Evolutionary conservation across 1,284 basidiomycete genomes (phyloP), one percentile per base, ranked within the genome.

Genomic region (Cryptococcus sp.): DNA sequence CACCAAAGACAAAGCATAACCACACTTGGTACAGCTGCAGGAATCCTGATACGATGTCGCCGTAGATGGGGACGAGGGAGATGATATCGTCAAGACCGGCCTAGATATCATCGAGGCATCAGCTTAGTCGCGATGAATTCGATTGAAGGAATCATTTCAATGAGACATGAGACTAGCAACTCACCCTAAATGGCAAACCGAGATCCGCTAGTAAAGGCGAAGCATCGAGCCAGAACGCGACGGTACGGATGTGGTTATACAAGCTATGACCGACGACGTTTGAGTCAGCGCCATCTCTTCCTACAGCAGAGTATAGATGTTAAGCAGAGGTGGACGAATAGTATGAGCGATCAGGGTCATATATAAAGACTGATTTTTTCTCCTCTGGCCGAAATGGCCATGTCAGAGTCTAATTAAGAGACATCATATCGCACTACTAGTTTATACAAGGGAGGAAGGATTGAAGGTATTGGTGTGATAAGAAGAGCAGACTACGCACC

Each of bases 21-120:
- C 66, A 77, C 8, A 79, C 74, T 61, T 74, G 72, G 59, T 79
- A 79, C 29, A 79, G 67, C 58, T 76, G 73, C 17, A 79, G 50
- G 3, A 79, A 44, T 8, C 71, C 76, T 1, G 74, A 67, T 5
- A 75, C 34, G n/a, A 77, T 54, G 51, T 79, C 78, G 39, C 78
- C 78, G 50, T 76, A 78, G 22, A 79, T 58, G 4, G 78, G 78
- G 7, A 79, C 67, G 22, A 79, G 70, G 7, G 72, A 75, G 62
- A 79, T 75, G 49, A 79, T 64, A 55, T 79, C 78, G 63, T 78
- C 77, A 6, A 78, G 61, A 54, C 78, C 78, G 13, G 75, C 77
- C 70, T 73, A 50, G 5, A 22, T 16, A 20, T 16, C 44, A 26
- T 51, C 3, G 1, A 17, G 1, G 52, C 38, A 3, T 37, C 22